These are phyloP conservation scores for Oemleria cerasiformis DNA, from an alignment of 306 rosid species.

Conservation along the genomic window DNA sequence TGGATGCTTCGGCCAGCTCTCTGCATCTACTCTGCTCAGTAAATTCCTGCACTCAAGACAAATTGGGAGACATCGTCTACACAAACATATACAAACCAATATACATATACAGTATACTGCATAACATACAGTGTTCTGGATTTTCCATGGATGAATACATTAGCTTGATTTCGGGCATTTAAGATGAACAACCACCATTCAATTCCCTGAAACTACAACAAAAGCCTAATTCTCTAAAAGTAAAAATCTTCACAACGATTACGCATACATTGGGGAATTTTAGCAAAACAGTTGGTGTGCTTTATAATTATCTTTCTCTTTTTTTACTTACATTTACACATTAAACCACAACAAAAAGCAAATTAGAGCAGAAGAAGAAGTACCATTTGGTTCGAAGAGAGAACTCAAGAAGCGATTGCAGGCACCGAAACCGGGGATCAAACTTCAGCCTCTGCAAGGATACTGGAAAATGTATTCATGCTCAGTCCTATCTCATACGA, in stretches of 20 bases:
- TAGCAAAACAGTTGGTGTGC: background rate
- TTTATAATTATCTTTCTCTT: background rate
- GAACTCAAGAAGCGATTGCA: background rate
- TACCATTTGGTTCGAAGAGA: slow-evolving; percentile 8
- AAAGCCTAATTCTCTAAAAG: background rate
- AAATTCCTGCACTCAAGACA: slow-evolving; percentile 15
- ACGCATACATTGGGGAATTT: background rate
- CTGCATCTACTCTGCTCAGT: slow-evolving; percentile 19
- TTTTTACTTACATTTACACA: background rate
- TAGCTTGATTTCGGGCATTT: background rate
- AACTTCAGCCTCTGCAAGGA: background rate
- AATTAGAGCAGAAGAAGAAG: background rate
- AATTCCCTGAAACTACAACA: background rate
- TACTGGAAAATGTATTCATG: background rate
- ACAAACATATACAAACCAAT: background rate
- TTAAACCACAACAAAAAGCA: background rate
- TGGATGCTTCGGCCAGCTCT: slow-evolving; percentile 18
- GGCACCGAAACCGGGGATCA: background rate
- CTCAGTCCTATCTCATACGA: background rate
- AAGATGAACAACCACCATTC: background rate
- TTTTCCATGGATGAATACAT: background rate
- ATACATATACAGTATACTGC: background rate
- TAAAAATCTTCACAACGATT: background rate
- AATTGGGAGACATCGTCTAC: background rate
- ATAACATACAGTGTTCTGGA: background rate